Evolutionary conservation across 108 stramenopile genomes (phyloP), one percentile per base, ranked within the genome.

Genomic region (Conticribra guillardii): DNA sequence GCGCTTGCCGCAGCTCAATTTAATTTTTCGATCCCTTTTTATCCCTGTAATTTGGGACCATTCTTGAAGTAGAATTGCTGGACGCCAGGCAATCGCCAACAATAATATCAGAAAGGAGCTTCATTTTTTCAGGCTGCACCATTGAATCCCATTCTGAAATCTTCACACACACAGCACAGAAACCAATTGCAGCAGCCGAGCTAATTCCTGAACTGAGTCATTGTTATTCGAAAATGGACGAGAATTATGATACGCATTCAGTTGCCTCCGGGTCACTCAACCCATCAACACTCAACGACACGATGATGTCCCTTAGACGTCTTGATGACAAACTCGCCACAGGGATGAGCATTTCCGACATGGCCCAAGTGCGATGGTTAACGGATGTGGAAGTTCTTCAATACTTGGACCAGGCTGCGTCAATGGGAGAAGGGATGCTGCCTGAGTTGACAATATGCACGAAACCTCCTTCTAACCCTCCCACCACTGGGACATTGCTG

Each of bases 251-350:
- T 9, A 9, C 37, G 37, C 37, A 5, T 11, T 41, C 37, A 11
- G 11, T 41, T 9, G 37, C 37, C 37, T 9, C 37, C 37, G 37
- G 11, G n/a, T n/a, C n/a, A n/a, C n/a, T n/a, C n/a, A n/a, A n/a
- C n/a, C n/a, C 41, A 21, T 51, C 50, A 17, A 51, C 50, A 4
- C 50, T 51, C 16, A 51, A 17, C 50, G 18, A 17, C 4, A 16
- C 4, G 9, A 4, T 4, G 16, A 4, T 16, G 9, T 51, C 50
- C 50, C 19, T 51, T 4, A 4, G 16, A 51, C 50, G 50, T 18
- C 50, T 51, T 16, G 50, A 51, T 51, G 50, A 51, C 50, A 51
- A 21, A 21, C 50, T 51, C 4, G 50, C 50, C 50, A 51, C 50
- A 16, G 50, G 50, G 9, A 51, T 51, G 50, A 51, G 18, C 9